Evolutionary conservation across 2,329 filamentous ascomycete genomes (phyloP).

Genomic region (Tolypocladium cylindrosporum): DNA sequence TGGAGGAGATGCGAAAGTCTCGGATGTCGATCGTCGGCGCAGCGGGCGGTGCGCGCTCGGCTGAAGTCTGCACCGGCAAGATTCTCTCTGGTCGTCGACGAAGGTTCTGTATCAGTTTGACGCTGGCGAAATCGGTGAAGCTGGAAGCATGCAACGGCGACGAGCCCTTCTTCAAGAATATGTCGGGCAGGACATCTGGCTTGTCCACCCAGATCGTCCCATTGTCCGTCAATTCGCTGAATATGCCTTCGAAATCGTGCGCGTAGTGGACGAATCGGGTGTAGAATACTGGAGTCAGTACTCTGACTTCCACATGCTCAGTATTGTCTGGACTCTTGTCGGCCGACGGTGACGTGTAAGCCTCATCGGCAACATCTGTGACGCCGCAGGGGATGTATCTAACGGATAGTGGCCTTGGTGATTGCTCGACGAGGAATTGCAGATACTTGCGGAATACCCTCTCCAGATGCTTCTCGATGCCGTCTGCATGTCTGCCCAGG

Average conservation of each 20-base stretch:
- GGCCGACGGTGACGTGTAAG: constrained; percentile 24
- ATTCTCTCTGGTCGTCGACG: constrained; percentile 31
- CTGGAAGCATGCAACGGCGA: constrained; percentile 23
- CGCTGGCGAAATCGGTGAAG: constrained; percentile 27
- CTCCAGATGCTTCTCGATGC: constrained; percentile 37
- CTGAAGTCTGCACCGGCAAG: constrained; percentile 30
- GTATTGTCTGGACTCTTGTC: constrained; percentile 4
- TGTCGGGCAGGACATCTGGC: constrained; percentile 37
- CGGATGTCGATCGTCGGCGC: constrained; percentile 28
- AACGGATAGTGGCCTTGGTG: constrained; percentile 33
- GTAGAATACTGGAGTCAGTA: constrained; percentile 59
- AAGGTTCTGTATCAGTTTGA: constrained; percentile 33
- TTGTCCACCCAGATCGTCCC: constrained; percentile 47
- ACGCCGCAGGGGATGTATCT: constrained; percentile 45
- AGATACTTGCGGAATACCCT: constrained; percentile 37
- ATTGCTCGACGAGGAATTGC: constrained; percentile 36
- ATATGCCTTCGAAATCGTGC: constrained; percentile 50
- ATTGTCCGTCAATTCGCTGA: constrained; percentile 49
- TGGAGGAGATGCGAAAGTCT: constrained; percentile 36
- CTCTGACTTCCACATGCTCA: constrained; percentile 40
- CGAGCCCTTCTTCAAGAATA: constrained; percentile 30
- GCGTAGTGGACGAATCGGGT: constrained; percentile 53
- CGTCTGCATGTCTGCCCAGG: constrained; percentile 41
- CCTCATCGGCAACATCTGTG: constrained; percentile 22
- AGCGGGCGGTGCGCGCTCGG: constrained; percentile 8